phyloP scores from a whole-genome alignment of 257 asterid species.

The Scutellaria barbata region DNA sequence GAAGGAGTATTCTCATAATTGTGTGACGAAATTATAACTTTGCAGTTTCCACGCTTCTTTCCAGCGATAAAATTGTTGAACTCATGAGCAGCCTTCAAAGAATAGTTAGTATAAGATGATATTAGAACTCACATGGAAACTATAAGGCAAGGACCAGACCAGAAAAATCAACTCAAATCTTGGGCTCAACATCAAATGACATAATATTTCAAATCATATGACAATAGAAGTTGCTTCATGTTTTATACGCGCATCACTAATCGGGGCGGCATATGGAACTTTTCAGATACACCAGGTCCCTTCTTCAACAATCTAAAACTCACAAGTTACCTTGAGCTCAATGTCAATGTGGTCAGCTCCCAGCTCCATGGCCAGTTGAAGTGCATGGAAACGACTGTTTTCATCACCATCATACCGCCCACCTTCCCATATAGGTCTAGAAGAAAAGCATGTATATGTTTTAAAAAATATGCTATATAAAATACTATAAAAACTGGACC shows the following conservation, averaged over 20 bases:
- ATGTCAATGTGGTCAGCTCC: conserved; percentile 98
- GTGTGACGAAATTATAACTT: conserved; percentile 90
- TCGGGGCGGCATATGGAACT: background rate
- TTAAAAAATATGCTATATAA: conserved; percentile 8
- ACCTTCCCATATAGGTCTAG: conserved; percentile 97
- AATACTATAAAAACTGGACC: background rate
- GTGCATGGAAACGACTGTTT: conserved; percentile 61
- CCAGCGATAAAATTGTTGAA: conserved; percentile 65
- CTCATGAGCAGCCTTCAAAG: conserved; percentile 74
- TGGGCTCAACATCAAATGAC: conserved; percentile 6
- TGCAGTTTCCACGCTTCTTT: conserved; percentile 71
- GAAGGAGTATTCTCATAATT: conserved; percentile 84
- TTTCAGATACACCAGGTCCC: background rate
- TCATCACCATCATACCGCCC: conserved; percentile 93
- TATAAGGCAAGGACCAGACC: background rate
- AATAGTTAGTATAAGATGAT: conserved; percentile 26
- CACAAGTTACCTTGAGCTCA: conserved; percentile 77
- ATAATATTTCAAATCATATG: background rate
- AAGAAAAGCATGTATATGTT: conserved; percentile 32
- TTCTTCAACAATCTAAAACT: conserved; percentile 11
- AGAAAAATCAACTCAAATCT: conserved; percentile 26
- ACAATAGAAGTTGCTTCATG: background rate
- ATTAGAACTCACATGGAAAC: conserved; percentile 24
- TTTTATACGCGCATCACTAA: background rate
- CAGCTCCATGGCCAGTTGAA: conserved; percentile 84